phyloP scores from a whole-genome alignment of 148 eudicot species.

The Polygonum aviculare region DNA sequence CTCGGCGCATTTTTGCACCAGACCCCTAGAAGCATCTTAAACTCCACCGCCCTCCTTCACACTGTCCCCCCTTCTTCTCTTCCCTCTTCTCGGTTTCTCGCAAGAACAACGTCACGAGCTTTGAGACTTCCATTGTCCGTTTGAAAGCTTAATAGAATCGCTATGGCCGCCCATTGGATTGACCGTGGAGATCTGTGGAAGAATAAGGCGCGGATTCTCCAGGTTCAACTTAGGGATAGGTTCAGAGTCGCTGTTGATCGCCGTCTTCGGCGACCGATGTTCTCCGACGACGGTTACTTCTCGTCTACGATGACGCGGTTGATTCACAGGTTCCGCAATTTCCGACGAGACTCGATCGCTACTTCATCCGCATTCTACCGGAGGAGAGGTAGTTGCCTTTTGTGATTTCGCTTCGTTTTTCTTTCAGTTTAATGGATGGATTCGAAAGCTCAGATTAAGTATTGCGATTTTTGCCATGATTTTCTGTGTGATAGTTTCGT shows the following conservation, averaged over 20 bases:
- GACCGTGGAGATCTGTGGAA: conserved; percentile 38
- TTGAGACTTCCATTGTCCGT: not conserved
- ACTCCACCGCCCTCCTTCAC: not conserved
- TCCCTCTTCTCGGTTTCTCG: not conserved
- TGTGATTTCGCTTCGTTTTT: not conserved
- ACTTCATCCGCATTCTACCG: conserved; percentile 58
- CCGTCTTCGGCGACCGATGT: conserved; percentile 29
- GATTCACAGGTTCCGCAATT: conserved; percentile 40
- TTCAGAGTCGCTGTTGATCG: conserved; percentile 52
- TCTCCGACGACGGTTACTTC: conserved; percentile 27
- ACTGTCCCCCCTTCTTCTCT: not conserved
- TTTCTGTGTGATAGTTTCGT: not conserved
- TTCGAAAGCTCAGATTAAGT: not conserved
- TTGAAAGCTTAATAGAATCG: not conserved
- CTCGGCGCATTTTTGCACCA: not conserved
- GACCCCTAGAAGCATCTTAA: not conserved
- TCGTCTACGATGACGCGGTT: conserved; percentile 37
- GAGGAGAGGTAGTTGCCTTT: conserved; percentile 40
- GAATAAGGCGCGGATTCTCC: conserved; percentile 32
- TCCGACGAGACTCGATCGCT: conserved; percentile 45
- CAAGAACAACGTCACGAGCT: not conserved
- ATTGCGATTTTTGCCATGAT: not conserved
- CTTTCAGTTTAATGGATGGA: not conserved
- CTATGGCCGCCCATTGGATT: conserved; percentile 19
- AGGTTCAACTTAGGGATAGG: conserved; percentile 39